These are phyloP conservation scores for Acacia acuminata DNA, from an alignment of 306 rosid genomes.

Conservation along the genomic window DNA sequence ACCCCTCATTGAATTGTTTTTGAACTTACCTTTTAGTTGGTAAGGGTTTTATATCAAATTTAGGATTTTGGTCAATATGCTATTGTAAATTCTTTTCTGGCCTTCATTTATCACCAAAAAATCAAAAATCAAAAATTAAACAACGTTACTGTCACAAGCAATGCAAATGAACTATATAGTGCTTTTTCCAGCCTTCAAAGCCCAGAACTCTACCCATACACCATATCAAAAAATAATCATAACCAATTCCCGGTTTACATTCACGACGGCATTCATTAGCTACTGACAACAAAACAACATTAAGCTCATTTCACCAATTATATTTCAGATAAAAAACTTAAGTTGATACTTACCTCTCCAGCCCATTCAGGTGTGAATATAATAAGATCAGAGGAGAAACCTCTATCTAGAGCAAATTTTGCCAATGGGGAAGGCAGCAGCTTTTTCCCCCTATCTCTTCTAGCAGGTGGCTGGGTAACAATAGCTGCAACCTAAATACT, in stretches of 20 bases:
- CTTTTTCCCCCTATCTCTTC: slow-evolving; percentile 72
- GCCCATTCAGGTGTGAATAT: slow-evolving; percentile 80
- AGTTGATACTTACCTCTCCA: slow-evolving; percentile 58
- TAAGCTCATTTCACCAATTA: not conserved
- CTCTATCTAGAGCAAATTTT: slow-evolving; percentile 69
- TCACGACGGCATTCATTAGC: not conserved
- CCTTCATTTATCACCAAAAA: not conserved
- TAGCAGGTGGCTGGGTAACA: slow-evolving; percentile 86
- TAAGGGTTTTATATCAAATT: not conserved
- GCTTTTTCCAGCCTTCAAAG: not conserved
- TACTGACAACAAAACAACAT: not conserved
- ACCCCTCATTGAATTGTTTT: too few relatives aligned
- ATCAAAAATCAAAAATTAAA: not conserved
- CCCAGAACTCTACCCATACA: not conserved
- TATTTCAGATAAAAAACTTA: not conserved
- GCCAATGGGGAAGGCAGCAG: slow-evolving; percentile 74
- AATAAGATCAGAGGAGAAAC: slow-evolving; percentile 73
- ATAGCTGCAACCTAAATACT: slow-evolving; percentile 79
- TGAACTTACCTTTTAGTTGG: not conserved
- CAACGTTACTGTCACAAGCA: not conserved
- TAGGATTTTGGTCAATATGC: not conserved
- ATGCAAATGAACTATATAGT: not conserved
- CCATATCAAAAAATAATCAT: not conserved
- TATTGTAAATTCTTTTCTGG: not conserved
- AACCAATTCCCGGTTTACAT: not conserved